A percentile compares a stretch with the other conserved stretches of the same genome.
Conservation (phyloP, 164 flowering plant genomes). For the Magnolia officinalis region DNA sequence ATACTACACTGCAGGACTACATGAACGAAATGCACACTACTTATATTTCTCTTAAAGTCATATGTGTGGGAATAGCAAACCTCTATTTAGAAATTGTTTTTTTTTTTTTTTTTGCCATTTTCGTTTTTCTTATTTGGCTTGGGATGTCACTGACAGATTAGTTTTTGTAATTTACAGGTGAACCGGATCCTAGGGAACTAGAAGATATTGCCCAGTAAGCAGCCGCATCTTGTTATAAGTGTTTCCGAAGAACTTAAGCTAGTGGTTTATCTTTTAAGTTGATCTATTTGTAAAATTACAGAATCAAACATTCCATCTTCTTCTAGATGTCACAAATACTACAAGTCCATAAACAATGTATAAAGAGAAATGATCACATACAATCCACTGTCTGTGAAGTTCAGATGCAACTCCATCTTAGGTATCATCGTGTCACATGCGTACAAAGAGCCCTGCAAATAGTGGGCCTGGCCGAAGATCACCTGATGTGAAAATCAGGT, state of each 20-base stretch:
- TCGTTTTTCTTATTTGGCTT: not conserved
- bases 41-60: not conserved
- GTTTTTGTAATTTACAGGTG: conserved; percentile 7
- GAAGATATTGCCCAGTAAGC: conserved; percentile 7
- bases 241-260: not conserved
- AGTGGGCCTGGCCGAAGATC: not conserved
- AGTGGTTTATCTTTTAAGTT: not conserved
- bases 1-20: no score
- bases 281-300: no score
- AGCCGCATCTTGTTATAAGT: not conserved
- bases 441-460: not conserved
- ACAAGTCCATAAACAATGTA: no score
- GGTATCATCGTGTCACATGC: no score
- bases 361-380: no score
- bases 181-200: not conserved
- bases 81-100: not conserved
- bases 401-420: no score
- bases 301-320: no score
- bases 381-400: no score
- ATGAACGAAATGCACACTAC: no score
- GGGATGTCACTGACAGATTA: not conserved
- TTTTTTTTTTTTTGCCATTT: not conserved
- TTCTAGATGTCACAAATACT: no score
- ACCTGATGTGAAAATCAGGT: not conserved
- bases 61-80: not conserved